Base-by-base conservation (phyloP, 1,284 basidiomycete genomes). In the Ganoderma lucidum region DNA sequence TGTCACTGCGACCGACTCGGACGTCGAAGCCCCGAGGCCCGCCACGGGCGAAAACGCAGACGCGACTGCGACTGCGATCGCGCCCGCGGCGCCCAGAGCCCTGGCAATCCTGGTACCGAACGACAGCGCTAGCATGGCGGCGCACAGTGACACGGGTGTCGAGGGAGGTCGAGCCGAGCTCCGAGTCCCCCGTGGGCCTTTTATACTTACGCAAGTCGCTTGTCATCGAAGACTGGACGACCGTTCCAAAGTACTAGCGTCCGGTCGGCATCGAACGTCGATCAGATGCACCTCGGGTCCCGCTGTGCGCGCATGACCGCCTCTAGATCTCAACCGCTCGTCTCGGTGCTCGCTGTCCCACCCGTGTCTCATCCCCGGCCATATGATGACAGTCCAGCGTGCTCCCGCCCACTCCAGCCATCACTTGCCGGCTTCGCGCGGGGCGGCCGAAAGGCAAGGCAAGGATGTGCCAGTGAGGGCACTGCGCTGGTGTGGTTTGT, bases 271-370 rank as follows among this genome's bases (percentile, higher is more conserved):
- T 67, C 48, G 65, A 56, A 45, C 3, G 51, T 41, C 60, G 58
- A 70, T 73, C 71, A 70, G 71, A 73, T 64, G 55, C 23, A 42
- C 9, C 23, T 42, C 59, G 56, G 30, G 35, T 59, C 35, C 32
- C 56, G 17, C 35, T 23, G 48, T 12, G 48, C 30, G 30, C 51
- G 30, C 51, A 37, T 23, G 56, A 59, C 35, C 17, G 23, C 23
- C 23, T 23, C 23, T 23, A 23, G 23, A 23, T 6, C 32, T 61
- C 59, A 6, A 30, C 14, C 19, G 1, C 37, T 28, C 23, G 12
- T 23, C 59, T 23, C 23, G 23, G 23, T 41, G n/a, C 41, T 28
- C 59, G 17, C 35, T 39, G n/a, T 17, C 56, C 39, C 39, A 15
- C 39, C 37, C 6, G 10, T 2, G 19, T 17, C 37, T 14, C 39